Base-by-base conservation (phyloP, 768 basidiomycete genomes). In the Rhodotorula sphaerocarpa region DNA sequence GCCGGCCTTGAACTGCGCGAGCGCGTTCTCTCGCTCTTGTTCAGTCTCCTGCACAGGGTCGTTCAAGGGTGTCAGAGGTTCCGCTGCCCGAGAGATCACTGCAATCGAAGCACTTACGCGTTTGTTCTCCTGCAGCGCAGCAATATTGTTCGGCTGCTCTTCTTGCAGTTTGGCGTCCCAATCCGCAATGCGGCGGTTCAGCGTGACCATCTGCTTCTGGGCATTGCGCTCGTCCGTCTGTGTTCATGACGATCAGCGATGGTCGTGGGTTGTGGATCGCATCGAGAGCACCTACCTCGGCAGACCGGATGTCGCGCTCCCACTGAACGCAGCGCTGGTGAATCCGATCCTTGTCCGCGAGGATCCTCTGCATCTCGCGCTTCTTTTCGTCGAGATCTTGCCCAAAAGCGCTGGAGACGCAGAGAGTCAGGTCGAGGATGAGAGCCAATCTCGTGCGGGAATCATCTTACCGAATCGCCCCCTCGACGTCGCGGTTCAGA, bases 321-420 rank as follows among this genome's bases (percentile, higher is more conserved):
- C 20, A 79, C 80, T 27, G 80, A 77, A n/a, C 86, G 77, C 68
- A 81, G 80, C 11, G 81, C 81, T 3, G 86, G 84, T 73, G 27
- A 9, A 51, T 21, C 28, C 50, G 23, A 9, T 18, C 7, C 47
- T 51, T 68, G 31, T 45, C 21, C 20, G 16, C 12, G 14, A 46
- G 44, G 43, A 52, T 54, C 21, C 11, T 3, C 18, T 33, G 12
- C 15, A 52, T 9, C 23, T 51, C 50, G 14, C 14, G 23, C n/a
- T 27, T n/a, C n/a, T n/a, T n/a, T n/a, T n/a, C n/a, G n/a, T n/a
- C n/a, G n/a, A n/a, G n/a, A n/a, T n/a, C n/a, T n/a, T n/a, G n/a
- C n/a, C n/a, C n/a, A n/a, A n/a, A n/a, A n/a, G n/a, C n/a, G n/a
- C n/a, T n/a, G n/a, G n/a, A n/a, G n/a, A n/a, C n/a, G n/a, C n/a